Percentiles rank a stretch among this genome's conserved stretches.
Conservation (phyloP, 805 yeast species). For the Candida fluviatilis region DNA sequence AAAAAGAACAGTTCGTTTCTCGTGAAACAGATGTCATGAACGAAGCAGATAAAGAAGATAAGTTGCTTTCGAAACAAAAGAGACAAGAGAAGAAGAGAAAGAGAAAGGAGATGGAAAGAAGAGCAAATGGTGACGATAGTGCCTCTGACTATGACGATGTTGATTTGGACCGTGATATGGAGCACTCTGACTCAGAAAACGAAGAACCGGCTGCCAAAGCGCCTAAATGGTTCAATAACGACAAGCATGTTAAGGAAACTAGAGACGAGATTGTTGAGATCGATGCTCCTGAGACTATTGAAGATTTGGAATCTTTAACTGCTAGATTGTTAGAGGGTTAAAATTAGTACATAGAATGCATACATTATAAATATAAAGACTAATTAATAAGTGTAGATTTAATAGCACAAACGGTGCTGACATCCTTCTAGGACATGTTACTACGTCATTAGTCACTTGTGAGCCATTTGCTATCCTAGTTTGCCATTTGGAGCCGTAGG, state of each 20-base stretch:
- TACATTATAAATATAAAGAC: neutral
- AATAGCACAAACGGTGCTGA: neutral
- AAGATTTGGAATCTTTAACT: conserved; percentile 89
- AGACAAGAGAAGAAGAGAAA: conserved; percentile 84
- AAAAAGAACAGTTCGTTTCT: conserved; percentile 61
- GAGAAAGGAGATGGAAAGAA: conserved; percentile 74
- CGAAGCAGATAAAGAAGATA: conserved; percentile 72
- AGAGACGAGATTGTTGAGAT: conserved; percentile 55
- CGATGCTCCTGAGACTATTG: conserved; percentile 86
- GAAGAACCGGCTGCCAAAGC: conserved; percentile 34
- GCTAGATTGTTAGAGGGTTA: conserved; percentile 36
- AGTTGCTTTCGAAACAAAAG: conserved; percentile 69
- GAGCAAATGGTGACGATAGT: conserved; percentile 39
- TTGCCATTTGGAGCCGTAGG: too few relatives aligned
- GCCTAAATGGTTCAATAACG: conserved; percentile 45
- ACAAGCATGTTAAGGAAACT: conserved; percentile 14
- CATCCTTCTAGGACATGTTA: neutral
- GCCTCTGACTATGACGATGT: conserved; percentile 31
- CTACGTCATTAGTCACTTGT: neutral
- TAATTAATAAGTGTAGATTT: too few relatives aligned
- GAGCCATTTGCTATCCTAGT: too few relatives aligned
- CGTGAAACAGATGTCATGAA: conserved; percentile 70
- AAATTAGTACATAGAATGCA: neutral
- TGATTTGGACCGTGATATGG: conserved; percentile 48
- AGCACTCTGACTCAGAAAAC: conserved; percentile 22